phyloP scores from a whole-genome alignment of 2,329 filamentous ascomycete species.

The Pseudogymnoascus sp. region DNA sequence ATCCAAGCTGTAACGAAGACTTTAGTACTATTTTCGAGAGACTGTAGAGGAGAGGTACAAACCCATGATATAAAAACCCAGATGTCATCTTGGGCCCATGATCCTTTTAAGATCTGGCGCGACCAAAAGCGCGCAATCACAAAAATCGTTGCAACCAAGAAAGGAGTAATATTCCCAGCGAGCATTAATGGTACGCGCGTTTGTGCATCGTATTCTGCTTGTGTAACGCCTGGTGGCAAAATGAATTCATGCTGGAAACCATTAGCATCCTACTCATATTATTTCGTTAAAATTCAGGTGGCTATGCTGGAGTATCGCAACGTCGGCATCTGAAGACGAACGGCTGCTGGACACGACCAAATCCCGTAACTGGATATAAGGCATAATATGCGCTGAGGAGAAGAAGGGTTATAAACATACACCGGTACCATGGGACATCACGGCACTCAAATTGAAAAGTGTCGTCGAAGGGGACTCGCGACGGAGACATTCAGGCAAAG shows the following conservation, averaged over 20 bases:
- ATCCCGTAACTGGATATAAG: neutral
- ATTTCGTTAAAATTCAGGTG: neutral
- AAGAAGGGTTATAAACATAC: neutral
- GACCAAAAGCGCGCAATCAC: constrained; percentile 17
- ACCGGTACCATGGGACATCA: neutral
- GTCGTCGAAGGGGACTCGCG: neutral
- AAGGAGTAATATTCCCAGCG: constrained; percentile 15
- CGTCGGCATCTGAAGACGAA: neutral
- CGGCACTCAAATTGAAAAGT: neutral
- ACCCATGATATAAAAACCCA: constrained; percentile 18
- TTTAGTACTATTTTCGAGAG: neutral
- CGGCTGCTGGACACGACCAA: neutral
- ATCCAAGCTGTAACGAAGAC: neutral
- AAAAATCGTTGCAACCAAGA: constrained; percentile 16
- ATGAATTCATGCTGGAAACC: neutral
- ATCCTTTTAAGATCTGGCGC: constrained; percentile 14
- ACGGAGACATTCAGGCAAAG: constrained; percentile 2
- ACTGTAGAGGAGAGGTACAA: neutral
- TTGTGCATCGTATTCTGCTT: constrained; percentile 10
- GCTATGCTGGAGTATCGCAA: neutral
- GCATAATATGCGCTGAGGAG: neutral
- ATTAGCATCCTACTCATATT: neutral
- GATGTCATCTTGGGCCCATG: constrained; percentile 17
- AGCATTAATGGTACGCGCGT: constrained; percentile 13
- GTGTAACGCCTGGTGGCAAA: neutral